Evolutionary conservation across 441 rosid genomes (phyloP).

Genomic region (Jatropha podagrica): DNA sequence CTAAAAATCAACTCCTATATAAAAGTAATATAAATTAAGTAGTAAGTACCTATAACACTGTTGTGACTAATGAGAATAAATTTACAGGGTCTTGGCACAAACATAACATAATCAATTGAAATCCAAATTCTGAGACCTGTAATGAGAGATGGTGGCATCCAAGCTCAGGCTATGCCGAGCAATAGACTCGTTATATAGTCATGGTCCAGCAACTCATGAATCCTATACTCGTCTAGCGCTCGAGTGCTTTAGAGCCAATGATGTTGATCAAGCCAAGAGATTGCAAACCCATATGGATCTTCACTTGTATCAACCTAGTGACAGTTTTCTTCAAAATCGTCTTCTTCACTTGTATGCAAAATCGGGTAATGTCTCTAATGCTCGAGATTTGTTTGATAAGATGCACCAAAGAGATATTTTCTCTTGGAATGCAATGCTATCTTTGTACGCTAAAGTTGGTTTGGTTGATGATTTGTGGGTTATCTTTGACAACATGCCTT

Average conservation of each 20-base stretch:
- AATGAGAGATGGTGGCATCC: slow-evolving; percentile 29
- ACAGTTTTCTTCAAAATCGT: slow-evolving; percentile 16
- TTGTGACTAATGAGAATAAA: too few relatives aligned
- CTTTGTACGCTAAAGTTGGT: slow-evolving; percentile 48
- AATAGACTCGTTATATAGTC: slow-evolving; percentile 32
- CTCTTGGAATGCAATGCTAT: slow-evolving; percentile 66
- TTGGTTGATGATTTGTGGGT: slow-evolving; percentile 40
- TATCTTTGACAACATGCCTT: slow-evolving; percentile 60
- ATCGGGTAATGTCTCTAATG: slow-evolving; percentile 19
- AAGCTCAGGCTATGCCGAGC: slow-evolving; percentile 43
- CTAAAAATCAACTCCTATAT: too few relatives aligned
- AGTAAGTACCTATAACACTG: too few relatives aligned
- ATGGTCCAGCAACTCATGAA: slow-evolving; percentile 36
- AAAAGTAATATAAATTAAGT: too few relatives aligned
- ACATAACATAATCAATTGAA: background rate
- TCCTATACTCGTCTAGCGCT: slow-evolving; percentile 52
- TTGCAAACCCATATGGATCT: slow-evolving; percentile 54
- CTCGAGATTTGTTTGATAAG: slow-evolving; percentile 51
- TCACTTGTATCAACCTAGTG: slow-evolving; percentile 37
- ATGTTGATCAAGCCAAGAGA: slow-evolving; percentile 48
- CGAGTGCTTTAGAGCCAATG: slow-evolving; percentile 47
- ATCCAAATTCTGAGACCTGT: background rate
- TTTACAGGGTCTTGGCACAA: background rate
- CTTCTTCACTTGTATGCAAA: background rate
- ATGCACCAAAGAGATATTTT: slow-evolving; percentile 49